These are phyloP conservation scores for Tephrocybe sp. DNA, from an alignment of 768 basidiomycete genomes.

Conservation along the genomic window DNA sequence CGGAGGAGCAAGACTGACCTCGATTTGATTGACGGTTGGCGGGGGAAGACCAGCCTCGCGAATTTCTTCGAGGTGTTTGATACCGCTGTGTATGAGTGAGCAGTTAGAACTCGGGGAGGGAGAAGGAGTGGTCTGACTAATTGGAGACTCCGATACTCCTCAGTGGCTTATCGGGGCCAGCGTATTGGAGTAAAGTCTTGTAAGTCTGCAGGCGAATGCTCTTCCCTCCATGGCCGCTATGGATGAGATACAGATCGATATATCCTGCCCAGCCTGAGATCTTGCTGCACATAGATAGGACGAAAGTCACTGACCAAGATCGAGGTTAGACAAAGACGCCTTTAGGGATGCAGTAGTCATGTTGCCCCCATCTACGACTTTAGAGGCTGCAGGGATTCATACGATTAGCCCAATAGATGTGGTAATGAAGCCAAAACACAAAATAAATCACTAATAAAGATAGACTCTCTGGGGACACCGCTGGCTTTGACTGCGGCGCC, in stretches of 20 bases:
- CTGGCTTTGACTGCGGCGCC: constrained; percentile 60
- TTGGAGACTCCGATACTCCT: constrained; percentile 78
- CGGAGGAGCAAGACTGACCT: constrained; percentile 40
- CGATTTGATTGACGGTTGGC: constrained; percentile 80
- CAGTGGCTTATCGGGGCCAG: constrained; percentile 56
- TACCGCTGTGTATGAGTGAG: constrained; percentile 37
- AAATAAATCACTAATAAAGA: constrained; percentile 63
- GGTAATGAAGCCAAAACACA: background rate
- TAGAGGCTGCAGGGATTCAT: constrained; percentile 38
- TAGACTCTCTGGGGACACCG: constrained; percentile 51
- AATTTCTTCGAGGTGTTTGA: constrained; percentile 77
- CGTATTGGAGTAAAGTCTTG: constrained; percentile 61
- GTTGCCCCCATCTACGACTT: constrained; percentile 44
- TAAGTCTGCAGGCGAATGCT: constrained; percentile 66
- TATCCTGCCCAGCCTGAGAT: constrained; percentile 25
- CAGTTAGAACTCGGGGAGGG: background rate
- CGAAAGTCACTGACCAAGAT: constrained; percentile 45
- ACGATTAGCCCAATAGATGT: background rate
- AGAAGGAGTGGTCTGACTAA: constrained; percentile 53
- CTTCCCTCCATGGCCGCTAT: constrained; percentile 64
- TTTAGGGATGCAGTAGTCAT: constrained; percentile 5
- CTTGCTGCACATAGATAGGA: background rate
- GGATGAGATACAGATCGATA: constrained; percentile 74
- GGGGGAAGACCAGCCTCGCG: constrained; percentile 54
- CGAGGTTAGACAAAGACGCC: constrained; percentile 51